Base-by-base conservation (phyloP, 2,329 filamentous ascomycete genomes). In the Camptophora hylomeconis region DNA sequence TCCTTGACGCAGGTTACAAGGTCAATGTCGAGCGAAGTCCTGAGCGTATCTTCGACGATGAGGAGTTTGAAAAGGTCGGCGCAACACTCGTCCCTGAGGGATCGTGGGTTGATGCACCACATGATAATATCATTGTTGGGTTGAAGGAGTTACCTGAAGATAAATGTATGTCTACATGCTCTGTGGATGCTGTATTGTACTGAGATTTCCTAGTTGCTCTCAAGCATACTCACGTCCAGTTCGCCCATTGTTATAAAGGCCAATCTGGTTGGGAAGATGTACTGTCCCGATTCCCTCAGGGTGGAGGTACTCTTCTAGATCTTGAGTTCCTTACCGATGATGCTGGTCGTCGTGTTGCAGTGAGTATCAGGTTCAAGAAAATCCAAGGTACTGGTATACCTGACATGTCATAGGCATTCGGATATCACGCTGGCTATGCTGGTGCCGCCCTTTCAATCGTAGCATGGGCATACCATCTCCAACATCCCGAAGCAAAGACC, bases 281-380 rank as follows among this genome's bases (percentile, higher is more conserved):
- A 5, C 71, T 93, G n/a, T 66, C 73, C 33, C 69, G 86, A 32
- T 94, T 84, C 54, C 69, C 79, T 16, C 68, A 72, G 14, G 83
- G 81, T 33, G 72, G 74, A 31, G 81, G 82, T 42, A 76, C 71
- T 1, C 70, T 94, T 9, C 71, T 84, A 35, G 86, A 94, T 47
- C 68, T 94, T 20, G 86, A 93, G 52, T 94, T 93, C 52, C 64
- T 94, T 20, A 69, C 72, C 20, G 78, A 92, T 42, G 69, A 75
- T 39, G 65, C 60, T 17, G 80, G 80, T 20, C 65, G 79, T 69
- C 49, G 56, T 37, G 55, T 58, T 33, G 56, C 55, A 3, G 39
- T 29, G 21, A 15, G 17, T n/a, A n/a, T n/a, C n/a, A n/a, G n/a
- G n/a, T n/a, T n/a, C n/a, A n/a, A n/a, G 13, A 25, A 9, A 8